Conservation (phyloP, 352 stramenopile species). For the Globisporangium nodosum region DNA sequence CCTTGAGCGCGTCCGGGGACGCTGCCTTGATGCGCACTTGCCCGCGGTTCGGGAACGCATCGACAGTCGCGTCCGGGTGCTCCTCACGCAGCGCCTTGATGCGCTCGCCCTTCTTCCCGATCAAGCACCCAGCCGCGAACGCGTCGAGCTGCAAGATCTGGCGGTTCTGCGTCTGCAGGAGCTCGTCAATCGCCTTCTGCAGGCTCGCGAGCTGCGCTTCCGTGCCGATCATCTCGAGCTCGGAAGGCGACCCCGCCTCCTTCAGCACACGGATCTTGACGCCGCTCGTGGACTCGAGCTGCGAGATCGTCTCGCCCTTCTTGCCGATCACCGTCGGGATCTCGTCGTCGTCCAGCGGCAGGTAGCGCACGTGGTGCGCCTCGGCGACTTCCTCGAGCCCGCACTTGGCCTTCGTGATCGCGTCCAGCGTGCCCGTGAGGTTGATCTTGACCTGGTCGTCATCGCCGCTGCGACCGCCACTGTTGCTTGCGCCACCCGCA, state of each 20-base stretch:
- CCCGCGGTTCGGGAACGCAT: constrained; percentile 62
- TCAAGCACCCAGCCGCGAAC: constrained; percentile 65
- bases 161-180: constrained; percentile 75
- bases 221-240: constrained; percentile 75
- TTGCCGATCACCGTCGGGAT: constrained; percentile 73
- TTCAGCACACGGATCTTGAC: constrained; percentile 55
- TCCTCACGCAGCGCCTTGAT: constrained; percentile 64
- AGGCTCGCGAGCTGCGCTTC: constrained; percentile 51
- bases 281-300: constrained; percentile 60
- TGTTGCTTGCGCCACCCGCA: constrained; percentile 9
- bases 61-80: constrained; percentile 58
- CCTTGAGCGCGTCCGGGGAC: constrained; percentile 45
- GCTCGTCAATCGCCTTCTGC: constrained; percentile 42
- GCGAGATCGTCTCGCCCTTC: constrained; percentile 70
- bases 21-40: constrained; percentile 67
- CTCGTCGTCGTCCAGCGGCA: constrained; percentile 71
- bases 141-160: constrained; percentile 69
- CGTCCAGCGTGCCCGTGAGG: constrained; percentile 49
- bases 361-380: constrained; percentile 52
- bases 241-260: constrained; percentile 27
- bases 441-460: constrained; percentile 56
- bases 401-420: constrained; percentile 56
- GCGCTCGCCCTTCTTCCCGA: constrained; percentile 76
- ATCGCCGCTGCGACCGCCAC: constrained; percentile 1
- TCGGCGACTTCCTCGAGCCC: constrained; percentile 57